These are phyloP conservation scores for Annulohypoxylon stygium DNA, from an alignment of 495 filamentous ascomycete species.

Conservation along the genomic window DNA sequence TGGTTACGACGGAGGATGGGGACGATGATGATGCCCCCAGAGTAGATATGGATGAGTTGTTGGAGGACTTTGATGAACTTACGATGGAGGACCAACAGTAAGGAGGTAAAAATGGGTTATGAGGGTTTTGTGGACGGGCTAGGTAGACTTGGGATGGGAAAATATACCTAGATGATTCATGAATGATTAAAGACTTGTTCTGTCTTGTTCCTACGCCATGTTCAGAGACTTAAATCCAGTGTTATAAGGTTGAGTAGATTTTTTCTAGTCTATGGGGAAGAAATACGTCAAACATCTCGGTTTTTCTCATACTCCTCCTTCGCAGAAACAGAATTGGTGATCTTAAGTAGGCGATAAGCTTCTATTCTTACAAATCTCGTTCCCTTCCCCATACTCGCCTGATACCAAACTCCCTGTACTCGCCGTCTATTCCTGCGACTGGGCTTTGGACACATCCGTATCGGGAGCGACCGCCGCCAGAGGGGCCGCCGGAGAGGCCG, in stretches of 20 bases:
- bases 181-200: background rate
- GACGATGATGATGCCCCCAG: slow-evolving; percentile 76
- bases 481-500: no score
- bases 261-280: background rate
- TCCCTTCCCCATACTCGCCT: no score
- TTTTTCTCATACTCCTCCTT: background rate
- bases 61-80: slow-evolving; percentile 91
- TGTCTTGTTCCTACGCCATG: background rate
- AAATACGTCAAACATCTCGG: background rate
- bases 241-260: background rate
- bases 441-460: no score
- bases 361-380: background rate
- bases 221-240: background rate
- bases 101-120: background rate
- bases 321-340: background rate
- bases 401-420: no score
- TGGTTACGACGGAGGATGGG: slow-evolving; percentile 75
- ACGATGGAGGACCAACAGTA: slow-evolving; percentile 67
- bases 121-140: background rate
- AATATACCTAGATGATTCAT: slow-evolving; percentile 5
- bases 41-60: slow-evolving; percentile 84
- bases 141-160: background rate
- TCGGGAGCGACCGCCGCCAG: no score
- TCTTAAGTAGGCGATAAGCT: background rate
- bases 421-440: no score